These are phyloP conservation scores for Kodamaea leandrae DNA, from an alignment of 805 yeast species.

Conservation along the genomic window DNA sequence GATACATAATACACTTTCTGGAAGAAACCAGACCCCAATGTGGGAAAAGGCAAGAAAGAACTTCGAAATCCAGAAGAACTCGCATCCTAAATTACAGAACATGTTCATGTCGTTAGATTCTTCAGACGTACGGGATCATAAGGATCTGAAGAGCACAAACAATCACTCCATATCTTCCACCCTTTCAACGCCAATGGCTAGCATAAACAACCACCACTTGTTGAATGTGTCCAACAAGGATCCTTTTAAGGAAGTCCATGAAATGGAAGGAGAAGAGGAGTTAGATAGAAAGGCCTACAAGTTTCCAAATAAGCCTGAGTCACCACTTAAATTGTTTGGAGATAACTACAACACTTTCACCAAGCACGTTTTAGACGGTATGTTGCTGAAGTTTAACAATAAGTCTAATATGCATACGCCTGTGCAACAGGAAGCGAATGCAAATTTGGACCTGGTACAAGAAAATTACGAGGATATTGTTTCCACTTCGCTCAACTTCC, in stretches of 20 bases:
- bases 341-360: conserved; percentile 42
- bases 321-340: conserved; percentile 42
- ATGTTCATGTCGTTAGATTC: conserved; percentile 28
- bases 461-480: background rate
- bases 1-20: conserved; percentile 28
- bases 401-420: conserved; percentile 15
- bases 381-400: conserved; percentile 23
- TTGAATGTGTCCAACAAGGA: conserved; percentile 3
- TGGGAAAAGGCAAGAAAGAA: conserved; percentile 34
- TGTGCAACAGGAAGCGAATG: conserved; percentile 4
- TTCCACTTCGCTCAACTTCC: background rate
- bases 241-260: conserved; percentile 14
- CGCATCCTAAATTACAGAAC: conserved; percentile 29
- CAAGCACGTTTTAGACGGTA: conserved; percentile 29
- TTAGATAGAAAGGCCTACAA: conserved; percentile 20
- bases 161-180: conserved; percentile 32
- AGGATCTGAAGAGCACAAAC: conserved; percentile 9
- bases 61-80: conserved; percentile 24
- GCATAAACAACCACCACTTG: conserved; percentile 14
- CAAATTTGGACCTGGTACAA: background rate
- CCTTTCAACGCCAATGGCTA: conserved; percentile 37
- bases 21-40: conserved; percentile 26
- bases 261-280: conserved; percentile 24
- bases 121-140: conserved; percentile 6
- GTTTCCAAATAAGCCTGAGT: conserved; percentile 27